Evolutionary conservation across 371 early-diverging fungal genomes (phyloP), one percentile per base, ranked within the genome.

Genomic region (Coemansia sp.): DNA sequence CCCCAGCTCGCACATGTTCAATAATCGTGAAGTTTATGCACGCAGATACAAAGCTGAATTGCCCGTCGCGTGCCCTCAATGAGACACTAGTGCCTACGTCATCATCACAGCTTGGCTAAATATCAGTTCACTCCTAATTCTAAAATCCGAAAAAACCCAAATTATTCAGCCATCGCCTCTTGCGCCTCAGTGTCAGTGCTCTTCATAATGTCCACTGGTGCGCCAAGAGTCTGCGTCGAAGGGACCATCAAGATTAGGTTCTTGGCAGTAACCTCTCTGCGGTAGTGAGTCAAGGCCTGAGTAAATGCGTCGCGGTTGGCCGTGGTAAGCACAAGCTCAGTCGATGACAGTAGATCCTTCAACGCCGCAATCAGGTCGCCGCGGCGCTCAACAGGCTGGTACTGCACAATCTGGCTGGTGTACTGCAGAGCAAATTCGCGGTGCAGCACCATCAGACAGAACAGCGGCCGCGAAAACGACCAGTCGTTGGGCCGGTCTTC

Each of bases 401-500:
- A 82, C 67, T 86, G 81, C 29, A 91, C 85, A 22, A 94, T 81
- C 22, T 82, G 83, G 31, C 67, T 67, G 0, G 85, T 88, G 71
- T 90, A 91, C 68, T 85, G 85, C 31, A 87, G 69, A 52, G 87
- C 85, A 77, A 86, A 89, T 79, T 88, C 89, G 65, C 84, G 83
- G 71, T 90, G 88, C 62, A 94, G 72, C 51, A 91, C 70, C 52
- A 93, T 87, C 50, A 95, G 74, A 3, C 88, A 86, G 67, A 92
- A 84, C 62, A 95, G 77, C 5, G 95, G 92, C 51, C 94, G 82
- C 22, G 91, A 88, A 47, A 94, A 79, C 16, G 90, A 82, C 94
- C 95, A 94, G 59, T 91, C 88, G 65, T 89, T 91, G 22, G 85
- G 81, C 1, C 85, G 82, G 67, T 91, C 92, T 62, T 93, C 93